Evolutionary conservation across 192 early-diverging fungal species (phyloP), one percentile per base, ranked within the genome.

Genomic region (Umbelopsis sp.): DNA sequence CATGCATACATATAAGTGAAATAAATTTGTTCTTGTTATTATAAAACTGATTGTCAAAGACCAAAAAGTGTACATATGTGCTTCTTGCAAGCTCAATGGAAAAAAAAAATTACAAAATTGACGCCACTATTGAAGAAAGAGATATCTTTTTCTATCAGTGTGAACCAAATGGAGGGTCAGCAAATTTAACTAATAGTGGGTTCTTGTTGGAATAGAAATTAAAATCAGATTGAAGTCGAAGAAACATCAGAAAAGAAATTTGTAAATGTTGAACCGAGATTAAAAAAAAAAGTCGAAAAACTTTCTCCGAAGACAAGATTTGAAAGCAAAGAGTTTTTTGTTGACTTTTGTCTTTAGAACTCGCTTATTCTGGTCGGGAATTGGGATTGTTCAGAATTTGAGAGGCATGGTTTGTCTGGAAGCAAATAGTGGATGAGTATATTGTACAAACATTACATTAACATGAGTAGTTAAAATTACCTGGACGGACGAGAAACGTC

Each of bases 401-500:
- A 44, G 74, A 70, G 21, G 68, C 74, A 67, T 75, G 74, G 22
- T 75, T 75, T 20, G 74, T 69, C 74, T 75, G 16, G 49, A 5
- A 25, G 47, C 21, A 55, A 66, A 46, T 27, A 64, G 49, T 15
- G 35, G 20, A 46, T 23, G 16, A 64, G 10, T 46, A n/a, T 48
- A 41, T 12, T 46, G 1, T 27, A 33, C 53, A 37, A 30, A 53
- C 49, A 45, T 52, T 50, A 33, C 64, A 15, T 55, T 55, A 52
- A n/a, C 49, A 35, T 66, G 25, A 49, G 55, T 55, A 10, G 52
- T 55, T 23, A n/a, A 51, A 41, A 1, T 74, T 78, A 78, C 88
- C 83, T 92, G 91, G 66, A 87, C 86, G 74, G 87, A 88, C 81
- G 87, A 88, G 75, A 92, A 86, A 50, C 91, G 86, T 65, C 89